These are phyloP conservation scores for Fusarium irregulare DNA, from an alignment of 2,329 filamentous ascomycete species.

Conservation along the genomic window DNA sequence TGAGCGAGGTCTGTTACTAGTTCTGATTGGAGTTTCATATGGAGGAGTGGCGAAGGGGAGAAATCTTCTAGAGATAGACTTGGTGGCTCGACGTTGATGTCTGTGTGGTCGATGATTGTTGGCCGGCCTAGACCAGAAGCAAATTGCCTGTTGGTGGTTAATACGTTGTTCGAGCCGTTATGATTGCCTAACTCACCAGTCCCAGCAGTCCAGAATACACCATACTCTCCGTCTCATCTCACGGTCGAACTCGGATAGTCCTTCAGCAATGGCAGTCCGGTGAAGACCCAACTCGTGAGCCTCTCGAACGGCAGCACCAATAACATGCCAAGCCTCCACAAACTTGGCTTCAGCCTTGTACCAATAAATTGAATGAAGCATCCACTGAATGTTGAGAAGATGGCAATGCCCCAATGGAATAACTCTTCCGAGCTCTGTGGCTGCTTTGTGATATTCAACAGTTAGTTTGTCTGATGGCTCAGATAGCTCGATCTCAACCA, in stretches of 20 bases:
- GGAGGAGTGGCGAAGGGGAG: slow-evolving; percentile 49
- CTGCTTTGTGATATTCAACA: slow-evolving; percentile 49
- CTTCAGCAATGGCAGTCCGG: slow-evolving; percentile 42
- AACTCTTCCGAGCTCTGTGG: slow-evolving; percentile 47
- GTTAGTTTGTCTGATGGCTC: slow-evolving; percentile 43
- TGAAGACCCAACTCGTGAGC: slow-evolving; percentile 50
- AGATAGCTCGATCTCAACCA: slow-evolving; percentile 47
- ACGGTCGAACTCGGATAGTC: slow-evolving; percentile 49
- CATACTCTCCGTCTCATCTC: slow-evolving; percentile 52
- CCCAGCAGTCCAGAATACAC: slow-evolving; percentile 52
- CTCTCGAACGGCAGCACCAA: slow-evolving; percentile 50
- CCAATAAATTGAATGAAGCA: slow-evolving; percentile 53
- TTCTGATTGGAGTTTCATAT: slow-evolving; percentile 53
- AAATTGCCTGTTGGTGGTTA: slow-evolving; percentile 49
- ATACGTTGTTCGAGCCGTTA: neutral
- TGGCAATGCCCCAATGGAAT: slow-evolving; percentile 50
- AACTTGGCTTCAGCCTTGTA: slow-evolving; percentile 51
- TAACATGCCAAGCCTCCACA: slow-evolving; percentile 51
- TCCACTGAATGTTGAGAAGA: slow-evolving; percentile 49
- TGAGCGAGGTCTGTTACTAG: slow-evolving; percentile 45
- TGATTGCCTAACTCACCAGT: slow-evolving; percentile 46
- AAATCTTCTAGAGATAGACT: slow-evolving; percentile 50
- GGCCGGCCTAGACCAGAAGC: slow-evolving; percentile 49
- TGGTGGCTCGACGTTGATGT: slow-evolving; percentile 49
- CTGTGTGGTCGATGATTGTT: slow-evolving; percentile 50